These are phyloP conservation scores for Tarenaya hassleriana DNA, from an alignment of 345 rosid species.

Conservation along the genomic window DNA sequence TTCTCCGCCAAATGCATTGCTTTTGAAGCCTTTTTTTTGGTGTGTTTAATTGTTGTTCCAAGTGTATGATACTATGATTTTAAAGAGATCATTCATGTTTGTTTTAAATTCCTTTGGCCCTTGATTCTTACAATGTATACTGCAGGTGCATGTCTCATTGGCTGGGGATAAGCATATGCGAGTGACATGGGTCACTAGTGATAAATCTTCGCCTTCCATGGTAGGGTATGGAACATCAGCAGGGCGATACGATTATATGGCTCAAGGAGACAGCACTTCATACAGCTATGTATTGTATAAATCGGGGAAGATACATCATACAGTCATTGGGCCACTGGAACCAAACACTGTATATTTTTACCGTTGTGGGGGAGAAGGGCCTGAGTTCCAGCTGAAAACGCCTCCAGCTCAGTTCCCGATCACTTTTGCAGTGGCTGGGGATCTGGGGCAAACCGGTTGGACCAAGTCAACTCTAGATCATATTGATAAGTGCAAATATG, in stretches of 20 bases:
- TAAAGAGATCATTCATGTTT: no score
- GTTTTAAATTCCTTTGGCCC: constrained; percentile 11
- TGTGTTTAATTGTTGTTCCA: no score
- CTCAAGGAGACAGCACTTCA: constrained; percentile 74
- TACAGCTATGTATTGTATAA: constrained; percentile 64
- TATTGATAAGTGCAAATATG: constrained; percentile 63
- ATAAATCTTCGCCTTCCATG: constrained; percentile 53
- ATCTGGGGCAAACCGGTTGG: constrained; percentile 97
- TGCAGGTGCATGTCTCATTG: constrained; percentile 41
- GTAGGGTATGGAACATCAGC: constrained; percentile 77
- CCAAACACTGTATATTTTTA: constrained; percentile 57
- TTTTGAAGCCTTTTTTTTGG: not conserved
- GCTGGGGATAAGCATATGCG: constrained; percentile 88
- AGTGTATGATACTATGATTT: no score
- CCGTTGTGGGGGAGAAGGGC: constrained; percentile 72
- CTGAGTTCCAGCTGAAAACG: constrained; percentile 82
- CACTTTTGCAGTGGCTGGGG: constrained; percentile 88
- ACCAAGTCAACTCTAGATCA: constrained; percentile 88
- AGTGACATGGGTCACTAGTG: constrained; percentile 67
- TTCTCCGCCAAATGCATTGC: not conserved
- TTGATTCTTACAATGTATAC: constrained; percentile 43
- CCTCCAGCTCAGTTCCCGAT: constrained; percentile 74
- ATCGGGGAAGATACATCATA: constrained; percentile 91
- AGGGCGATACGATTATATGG: constrained; percentile 43
- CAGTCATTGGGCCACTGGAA: constrained; percentile 78